Base-by-base conservation (phyloP, 768 basidiomycete species). In the Lactarius sanguifluus region DNA sequence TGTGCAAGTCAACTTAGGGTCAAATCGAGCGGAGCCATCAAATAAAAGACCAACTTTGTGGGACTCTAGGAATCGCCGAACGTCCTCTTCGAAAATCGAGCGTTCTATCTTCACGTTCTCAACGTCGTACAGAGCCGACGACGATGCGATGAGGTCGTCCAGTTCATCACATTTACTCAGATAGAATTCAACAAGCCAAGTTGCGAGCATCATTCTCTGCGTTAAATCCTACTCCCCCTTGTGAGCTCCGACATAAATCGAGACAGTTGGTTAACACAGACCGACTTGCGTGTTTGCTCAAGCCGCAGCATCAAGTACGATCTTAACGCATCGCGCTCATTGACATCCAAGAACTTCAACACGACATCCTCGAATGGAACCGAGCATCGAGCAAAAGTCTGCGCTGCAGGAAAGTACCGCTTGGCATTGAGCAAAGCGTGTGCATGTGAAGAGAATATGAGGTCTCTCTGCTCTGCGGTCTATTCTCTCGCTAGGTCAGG, bases 161-260 rank as follows among this genome's bases (percentile, higher is more conserved):
- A 98, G 80, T 68, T 96, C 93, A 73, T 97, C 96, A 76, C 92
- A 94, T 80, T 97, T 98, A 77, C 91, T 91, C 18, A 99, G 85
- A 74, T 95, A 98, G 70, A 98, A 94, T 76, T 99, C 97, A 36
- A 97, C 90, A 15, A 99, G 86, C 97, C 97, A 99, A 0, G 95
- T 98, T 20, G 97, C 96, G 23, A 99, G 80, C 88, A 98, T 94
- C 90, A 95, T 95, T 47, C 97, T 85, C 75, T 98, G 96, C 0
- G 94, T 95, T 45, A 91, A 71, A 72, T 97, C 94, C 96, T 98
- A 64, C 56, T 59, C 57, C 38, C 38, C 34, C 1, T 34, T 45
- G 47, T 34, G 15, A 64, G 45, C 50, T 57, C 32, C 54, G 52
- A 56, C 3, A 2, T 28, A 23, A 32, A 34, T 30, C 5, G 32